A percentile compares a stretch with the other conserved stretches of the same genome.
These are phyloP conservation scores for Anethum foeniculum DNA, from an alignment of 140 eudicot species.

Conservation along the genomic window DNA sequence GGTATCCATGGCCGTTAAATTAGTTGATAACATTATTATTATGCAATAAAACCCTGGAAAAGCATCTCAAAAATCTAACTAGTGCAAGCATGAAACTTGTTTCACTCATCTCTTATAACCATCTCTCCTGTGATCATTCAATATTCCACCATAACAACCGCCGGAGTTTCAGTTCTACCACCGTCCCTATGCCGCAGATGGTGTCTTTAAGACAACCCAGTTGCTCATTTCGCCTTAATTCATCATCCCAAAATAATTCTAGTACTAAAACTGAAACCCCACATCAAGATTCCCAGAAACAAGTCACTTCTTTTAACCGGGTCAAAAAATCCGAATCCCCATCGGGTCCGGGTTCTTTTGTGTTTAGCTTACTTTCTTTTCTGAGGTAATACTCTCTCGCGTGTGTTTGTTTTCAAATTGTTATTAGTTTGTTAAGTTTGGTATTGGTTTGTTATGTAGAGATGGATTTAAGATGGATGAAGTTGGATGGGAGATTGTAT, in stretches of 20 bases:
- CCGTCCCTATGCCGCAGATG: background rate
- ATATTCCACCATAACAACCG: background rate
- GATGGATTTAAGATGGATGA: conserved; percentile 52
- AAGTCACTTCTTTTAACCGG: background rate
- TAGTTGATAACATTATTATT: conserved; percentile 9
- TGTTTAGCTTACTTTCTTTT: background rate
- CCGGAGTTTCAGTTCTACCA: background rate
- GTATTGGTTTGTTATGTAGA: conserved; percentile 20
- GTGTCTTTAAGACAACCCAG: background rate
- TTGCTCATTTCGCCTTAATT: conserved; percentile 24
- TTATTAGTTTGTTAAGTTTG: background rate
- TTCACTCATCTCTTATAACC: conserved; percentile 1
- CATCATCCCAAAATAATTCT: conserved; percentile 37
- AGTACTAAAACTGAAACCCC: conserved; percentile 19
- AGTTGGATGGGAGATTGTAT: conserved; percentile 68
- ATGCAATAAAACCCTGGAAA: background rate
- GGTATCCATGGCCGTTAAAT: conserved; percentile 12
- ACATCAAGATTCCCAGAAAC: conserved; percentile 5
- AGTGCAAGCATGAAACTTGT: conserved; percentile 17
- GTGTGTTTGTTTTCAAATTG: background rate
- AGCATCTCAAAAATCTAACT: background rate
- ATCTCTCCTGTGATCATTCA: conserved; percentile 10
- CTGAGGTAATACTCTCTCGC: conserved; percentile 28
- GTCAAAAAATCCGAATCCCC: conserved; percentile 10
- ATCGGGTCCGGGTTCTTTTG: conserved; percentile 4